Conservation (phyloP, 202 grass and related monocot species). For the Zizania palustris region DNA sequence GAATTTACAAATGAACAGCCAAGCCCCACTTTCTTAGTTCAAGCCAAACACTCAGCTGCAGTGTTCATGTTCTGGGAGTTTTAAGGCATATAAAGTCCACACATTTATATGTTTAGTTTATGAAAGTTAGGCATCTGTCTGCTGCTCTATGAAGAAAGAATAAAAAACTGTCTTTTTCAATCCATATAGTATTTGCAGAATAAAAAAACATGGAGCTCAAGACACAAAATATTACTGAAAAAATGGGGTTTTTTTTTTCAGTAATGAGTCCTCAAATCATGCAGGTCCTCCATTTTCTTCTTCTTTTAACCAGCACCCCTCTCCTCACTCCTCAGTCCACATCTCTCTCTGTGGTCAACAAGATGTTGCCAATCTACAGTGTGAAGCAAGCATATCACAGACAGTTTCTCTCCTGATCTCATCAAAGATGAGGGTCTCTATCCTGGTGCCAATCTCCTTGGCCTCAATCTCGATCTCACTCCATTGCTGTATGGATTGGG, state of each 20-base stretch:
- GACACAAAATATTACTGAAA: not conserved
- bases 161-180: slow-evolving; percentile 28
- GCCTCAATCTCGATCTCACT: slow-evolving; percentile 43
- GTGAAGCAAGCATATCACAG: slow-evolving; percentile 65
- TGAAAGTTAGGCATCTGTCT: slow-evolving; percentile 6
- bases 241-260: slow-evolving; percentile 33
- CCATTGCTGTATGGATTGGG: slow-evolving; percentile 57
- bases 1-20: slow-evolving; percentile 30
- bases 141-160: slow-evolving; percentile 29
- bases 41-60: slow-evolving; percentile 18
- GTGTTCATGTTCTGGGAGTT: slow-evolving; percentile 14
- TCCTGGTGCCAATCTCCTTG: slow-evolving; percentile 58
- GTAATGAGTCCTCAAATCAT: slow-evolving; percentile 43
- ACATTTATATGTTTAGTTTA: slow-evolving; percentile 14
- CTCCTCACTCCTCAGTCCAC: not conserved
- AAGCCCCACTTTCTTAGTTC: slow-evolving; percentile 27
- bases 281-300: slow-evolving; percentile 33
- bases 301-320: not conserved
- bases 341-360: slow-evolving; percentile 35
- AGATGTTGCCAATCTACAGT: slow-evolving; percentile 53
- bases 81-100: slow-evolving; percentile 18
- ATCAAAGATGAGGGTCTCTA: slow-evolving; percentile 91
- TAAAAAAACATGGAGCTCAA: slow-evolving; percentile 47
- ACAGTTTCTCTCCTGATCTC: slow-evolving; percentile 80
- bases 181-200: slow-evolving; percentile 29